Conservation (phyloP, 495 filamentous ascomycete genomes). For the Neurospora sublineolata region DNA sequence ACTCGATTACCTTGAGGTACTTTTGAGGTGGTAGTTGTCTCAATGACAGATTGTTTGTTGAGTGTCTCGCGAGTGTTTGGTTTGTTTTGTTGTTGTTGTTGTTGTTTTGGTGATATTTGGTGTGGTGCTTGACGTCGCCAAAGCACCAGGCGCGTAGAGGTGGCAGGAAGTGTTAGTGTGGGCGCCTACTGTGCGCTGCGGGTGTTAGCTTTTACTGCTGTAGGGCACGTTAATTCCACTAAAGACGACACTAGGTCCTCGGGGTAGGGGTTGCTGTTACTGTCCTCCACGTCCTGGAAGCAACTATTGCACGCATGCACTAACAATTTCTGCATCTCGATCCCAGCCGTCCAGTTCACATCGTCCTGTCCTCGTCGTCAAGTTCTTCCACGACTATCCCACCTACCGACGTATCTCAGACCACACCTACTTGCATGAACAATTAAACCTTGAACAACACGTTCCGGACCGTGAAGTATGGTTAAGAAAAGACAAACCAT, state of each 20-base stretch:
- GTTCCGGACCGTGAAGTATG: too few species aligned
- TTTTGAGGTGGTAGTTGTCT: too few species aligned
- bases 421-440: too few species aligned
- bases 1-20: too few species aligned
- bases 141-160: not conserved
- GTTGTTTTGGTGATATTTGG: not conserved
- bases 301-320: not conserved
- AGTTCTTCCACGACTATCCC: not conserved
- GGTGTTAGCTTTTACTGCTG: not conserved
- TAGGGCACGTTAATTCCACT: not conserved
- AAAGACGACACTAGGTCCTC: not conserved
- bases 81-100: not conserved
- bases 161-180: not conserved
- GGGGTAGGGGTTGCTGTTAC: not conserved
- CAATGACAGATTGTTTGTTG: not conserved
- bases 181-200: not conserved
- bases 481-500: too few species aligned
- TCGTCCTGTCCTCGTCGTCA: too few species aligned
- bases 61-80: not conserved
- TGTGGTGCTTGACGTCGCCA: not conserved
- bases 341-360: too few species aligned
- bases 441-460: too few species aligned
- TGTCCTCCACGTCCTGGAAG: too few species aligned
- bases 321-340: not conserved
- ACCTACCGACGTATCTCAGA: too few species aligned